Evolutionary conservation across 176 grass and related monocot species (phyloP), one percentile per base, ranked within the genome.

Genomic region (Elymus sibiricus): DNA sequence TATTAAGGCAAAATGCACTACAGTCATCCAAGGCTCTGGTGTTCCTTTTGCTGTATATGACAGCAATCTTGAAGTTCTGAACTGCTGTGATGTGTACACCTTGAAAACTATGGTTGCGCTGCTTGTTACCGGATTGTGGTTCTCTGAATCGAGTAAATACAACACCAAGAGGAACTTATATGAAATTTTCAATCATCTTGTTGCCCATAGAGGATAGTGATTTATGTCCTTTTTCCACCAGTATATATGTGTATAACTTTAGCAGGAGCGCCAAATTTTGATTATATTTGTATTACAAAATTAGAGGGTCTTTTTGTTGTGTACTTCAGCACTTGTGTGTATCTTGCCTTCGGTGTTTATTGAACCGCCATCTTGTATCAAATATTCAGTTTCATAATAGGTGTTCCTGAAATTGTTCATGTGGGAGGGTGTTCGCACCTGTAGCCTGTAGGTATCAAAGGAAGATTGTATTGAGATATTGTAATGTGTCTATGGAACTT

Each of bases 1-100:
- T 53, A 91, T 94, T 56, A 43, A 43, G 42, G 75, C 89, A 91
- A 35, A 71, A 78, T 43, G 83, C 92, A 8, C 78, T 94, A 65
- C 86, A 89, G 56, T 89, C 86, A 22, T 83, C 51, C 0, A 80
- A 91, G 70, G 91, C n/a, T 58, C 89, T 40, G 70, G 37, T 24
- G 56, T 72, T 46, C 76, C 76, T 13, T 77, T 89, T 53, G 37
- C 76, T 19, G 62, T 37, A 29, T 81, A 29, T 81, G 80, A 87
- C 19, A 22, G 2, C 4, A 51, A 31, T 76, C 14, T 56, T 56
- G 8, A 56, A 56, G 53, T 56, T 56, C 53, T 60, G 10, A 60
- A 60, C 70, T 19, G 56, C 29, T 24, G 56, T 19, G 58, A n/a
- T 51, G 55, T 39, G 14, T 62, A 9, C 63, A 59, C 16, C 16